Base-by-base conservation (phyloP, 2,329 filamentous ascomycete species). In the Neodidymelliopsis sp. region DNA sequence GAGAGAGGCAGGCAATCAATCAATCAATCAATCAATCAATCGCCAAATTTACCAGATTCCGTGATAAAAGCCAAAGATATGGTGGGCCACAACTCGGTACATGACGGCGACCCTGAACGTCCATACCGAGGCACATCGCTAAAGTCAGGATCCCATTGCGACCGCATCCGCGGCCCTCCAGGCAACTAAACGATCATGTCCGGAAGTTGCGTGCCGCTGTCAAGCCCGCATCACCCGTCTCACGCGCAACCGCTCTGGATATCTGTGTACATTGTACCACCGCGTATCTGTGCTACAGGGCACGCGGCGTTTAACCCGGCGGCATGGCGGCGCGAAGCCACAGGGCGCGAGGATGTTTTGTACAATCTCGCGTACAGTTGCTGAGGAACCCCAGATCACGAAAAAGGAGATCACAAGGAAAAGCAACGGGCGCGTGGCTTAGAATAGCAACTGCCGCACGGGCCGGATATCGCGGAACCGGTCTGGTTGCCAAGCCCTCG, bases 391-490 rank as follows among this genome's bases (percentile, higher is more conserved):
- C 35, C 35, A 30, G 35, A 36, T 35, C 12, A 29, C 35, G 20
- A 19, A 34, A 50, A 34, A 50, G 47, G 47, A 44, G 47, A 45
- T 18, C 39, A 20, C 16, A 28, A 27, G 34, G n/a, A 47, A 24
- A 18, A n/a, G 10, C 33, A 33, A 15, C 23, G 18, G 34, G 22
- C 35, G 12, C 23, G 22, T 9, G 12, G 39, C 47, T 45, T 15
- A 19, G 38, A 50, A 50, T 50, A 50, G 47, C 29, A 40, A 18
- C 43, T 12, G 13, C 34, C 7, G 39, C 46, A 45, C 40, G 40
- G 47, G 15, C 47, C 47, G 47, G 47, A 25, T 50, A 50, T 13
- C 15, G 24, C 35, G 18, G 35, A 33, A 36, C 30, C 37, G 40
- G 7, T 38, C 39, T 22, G 18, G 16, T 25, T 40, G 47, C 47